Base-by-base conservation (phyloP, 208 protist genomes). In the Porcisia hertigi region DNA sequence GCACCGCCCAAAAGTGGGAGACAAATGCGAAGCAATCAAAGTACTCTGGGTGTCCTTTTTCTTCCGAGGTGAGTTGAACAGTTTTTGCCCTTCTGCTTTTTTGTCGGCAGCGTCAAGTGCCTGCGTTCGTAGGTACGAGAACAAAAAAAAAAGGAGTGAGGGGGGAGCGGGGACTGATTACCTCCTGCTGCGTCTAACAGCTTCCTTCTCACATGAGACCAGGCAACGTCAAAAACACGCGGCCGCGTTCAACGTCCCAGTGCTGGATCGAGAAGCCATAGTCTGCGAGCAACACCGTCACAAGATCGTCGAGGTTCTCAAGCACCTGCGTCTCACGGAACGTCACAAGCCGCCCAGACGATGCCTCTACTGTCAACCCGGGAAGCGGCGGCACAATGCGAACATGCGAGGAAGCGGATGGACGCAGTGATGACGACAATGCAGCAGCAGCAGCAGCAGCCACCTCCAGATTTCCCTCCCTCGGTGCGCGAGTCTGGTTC, bases 181-280 rank as follows among this genome's bases (percentile, higher is more conserved):
- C 3, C 14, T 43, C 65, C 52, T 74, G 16, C 41, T 39, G 30
- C 65, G 18, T 20, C 34, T 25, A 18, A 30, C 9, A 18, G 5
- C 30, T n/a, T 12, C n/a, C 18, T 55, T 23, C 20, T 72, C 7
- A 76, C 39, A 79, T 54, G 4, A 43, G 12, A 20, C 59, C 72
- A 41, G 75, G 69, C 47, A 94, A 76, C 47, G 77, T 78, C 25
- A 92, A 70, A 76, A 90, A 82, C 43, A 92, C 86, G 47, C 82
- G 83, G 1, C 90, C 88, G 25, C 87, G 83, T 11, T 71, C 45
- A 25, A 88, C 80, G 53, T 86, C 80, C 87, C 87, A 95, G 79
- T 93, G 86, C 77, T 92, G 83, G n/a, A 93, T 81, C 9, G 70
- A 75, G 73, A 91, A 93, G 36, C 87, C 87, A 72, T 93, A 93